Conservation (phyloP, 2,329 filamentous ascomycete species). For the Monilinia fructicola region DNA sequence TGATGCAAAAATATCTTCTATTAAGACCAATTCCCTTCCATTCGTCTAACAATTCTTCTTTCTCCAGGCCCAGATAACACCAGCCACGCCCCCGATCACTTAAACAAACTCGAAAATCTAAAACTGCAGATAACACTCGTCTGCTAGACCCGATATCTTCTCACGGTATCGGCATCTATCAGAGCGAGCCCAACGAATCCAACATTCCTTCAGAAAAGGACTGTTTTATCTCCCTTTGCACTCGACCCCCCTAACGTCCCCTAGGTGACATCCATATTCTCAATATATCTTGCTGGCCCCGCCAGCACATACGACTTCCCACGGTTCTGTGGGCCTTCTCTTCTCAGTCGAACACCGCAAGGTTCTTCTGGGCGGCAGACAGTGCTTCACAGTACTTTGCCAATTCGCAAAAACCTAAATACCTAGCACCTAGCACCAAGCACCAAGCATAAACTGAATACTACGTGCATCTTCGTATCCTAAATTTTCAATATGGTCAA, state of each 20-base stretch:
- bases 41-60: conserved; percentile 24
- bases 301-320: conserved; percentile 68
- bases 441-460: conserved; percentile 12
- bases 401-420: conserved; percentile 21
- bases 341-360: conserved; percentile 90
- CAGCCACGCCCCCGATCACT: conserved; percentile 43
- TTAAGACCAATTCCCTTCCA: neutral
- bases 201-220: conserved; percentile 86
- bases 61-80: conserved; percentile 61
- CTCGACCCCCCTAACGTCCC: conserved; percentile 89
- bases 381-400: conserved; percentile 78
- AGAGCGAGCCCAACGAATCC: conserved; percentile 63
- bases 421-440: conserved; percentile 1
- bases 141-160: conserved; percentile 82
- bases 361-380: conserved; percentile 97
- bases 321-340: conserved; percentile 90
- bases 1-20: conserved; percentile 7
- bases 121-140: conserved; percentile 63
- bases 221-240: conserved; percentile 78
- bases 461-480: conserved; percentile 32
- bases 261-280: conserved; percentile 58
- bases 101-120: neutral
- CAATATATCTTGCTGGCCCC: conserved; percentile 61
- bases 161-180: conserved; percentile 81
- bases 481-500: conserved; percentile 70